Conservation (phyloP, 176 grass and related monocot genomes). For the Carex myosuroides region DNA sequence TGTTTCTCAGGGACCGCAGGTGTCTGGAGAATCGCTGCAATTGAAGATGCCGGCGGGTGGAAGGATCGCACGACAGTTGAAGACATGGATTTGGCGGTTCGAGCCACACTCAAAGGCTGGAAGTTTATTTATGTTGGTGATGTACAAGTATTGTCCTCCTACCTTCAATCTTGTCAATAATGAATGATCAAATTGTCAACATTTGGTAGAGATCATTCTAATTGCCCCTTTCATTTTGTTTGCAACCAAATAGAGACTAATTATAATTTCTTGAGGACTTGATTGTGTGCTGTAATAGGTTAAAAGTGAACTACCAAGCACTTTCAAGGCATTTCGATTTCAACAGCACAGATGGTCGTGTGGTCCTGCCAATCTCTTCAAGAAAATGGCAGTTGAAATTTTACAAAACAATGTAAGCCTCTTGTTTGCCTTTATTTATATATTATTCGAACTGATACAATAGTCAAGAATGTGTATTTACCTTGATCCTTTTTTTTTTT, state of each 20-base stretch:
- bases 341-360: slow-evolving; percentile 98
- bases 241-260: neutral
- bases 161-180: neutral
- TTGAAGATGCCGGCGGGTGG: slow-evolving; percentile 75
- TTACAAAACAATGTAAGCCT: slow-evolving; percentile 45
- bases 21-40: slow-evolving; percentile 80
- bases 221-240: neutral
- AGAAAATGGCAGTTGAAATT: slow-evolving; percentile 72
- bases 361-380: slow-evolving; percentile 84
- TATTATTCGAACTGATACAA: neutral
- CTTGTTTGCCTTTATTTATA: neutral
- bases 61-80: slow-evolving; percentile 92
- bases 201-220: neutral
- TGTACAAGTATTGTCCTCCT: slow-evolving; percentile 41
- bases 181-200: neutral
- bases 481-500: neutral
- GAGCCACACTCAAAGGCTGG: slow-evolving; percentile 64
- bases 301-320: slow-evolving; percentile 92
- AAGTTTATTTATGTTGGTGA: slow-evolving; percentile 76
- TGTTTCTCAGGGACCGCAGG: slow-evolving; percentile 71
- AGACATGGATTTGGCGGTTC: slow-evolving; percentile 95
- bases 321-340: slow-evolving; percentile 89
- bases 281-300: slow-evolving; percentile 39
- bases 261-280: neutral
- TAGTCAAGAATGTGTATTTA: neutral